Conservation (phyloP, 495 filamentous ascomycete species). For the Terfezia boudieri region DNA sequence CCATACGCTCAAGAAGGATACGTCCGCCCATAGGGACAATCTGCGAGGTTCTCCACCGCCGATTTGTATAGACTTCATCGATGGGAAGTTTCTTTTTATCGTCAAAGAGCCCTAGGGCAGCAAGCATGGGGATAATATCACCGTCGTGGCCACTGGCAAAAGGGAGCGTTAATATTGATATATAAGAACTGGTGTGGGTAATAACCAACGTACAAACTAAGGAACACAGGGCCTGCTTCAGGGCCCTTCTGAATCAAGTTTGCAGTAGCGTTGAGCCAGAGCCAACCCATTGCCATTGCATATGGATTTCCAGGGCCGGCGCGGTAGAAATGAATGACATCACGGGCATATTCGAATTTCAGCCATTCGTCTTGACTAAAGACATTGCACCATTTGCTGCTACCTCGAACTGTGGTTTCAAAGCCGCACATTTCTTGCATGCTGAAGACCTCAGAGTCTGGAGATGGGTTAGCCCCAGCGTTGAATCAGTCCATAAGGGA, state of each 20-base stretch:
- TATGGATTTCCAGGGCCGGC: constrained; percentile 36
- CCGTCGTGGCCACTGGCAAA: constrained; percentile 33
- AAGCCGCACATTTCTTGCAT: constrained; percentile 45
- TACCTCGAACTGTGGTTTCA: constrained; percentile 31
- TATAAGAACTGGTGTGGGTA: neutral
- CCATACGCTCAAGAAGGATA: constrained; percentile 32
- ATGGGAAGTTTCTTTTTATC: constrained; percentile 25
- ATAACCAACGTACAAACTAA: constrained; percentile 30
- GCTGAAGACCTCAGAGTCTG: constrained; percentile 29
- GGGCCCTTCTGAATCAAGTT: constrained; percentile 28
- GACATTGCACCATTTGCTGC: constrained; percentile 34
- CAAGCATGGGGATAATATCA: constrained; percentile 34
- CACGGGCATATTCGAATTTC: constrained; percentile 37
- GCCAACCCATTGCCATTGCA: constrained; percentile 35
- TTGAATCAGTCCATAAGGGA: constrained; percentile 1
- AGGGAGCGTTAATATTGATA: neutral
- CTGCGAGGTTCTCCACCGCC: constrained; percentile 33
- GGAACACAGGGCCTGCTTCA: constrained; percentile 28
- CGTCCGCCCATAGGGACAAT: constrained; percentile 37
- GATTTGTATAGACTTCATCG: constrained; percentile 21
- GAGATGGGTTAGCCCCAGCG: neutral
- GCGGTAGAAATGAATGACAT: constrained; percentile 37
- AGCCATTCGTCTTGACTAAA: constrained; percentile 35
- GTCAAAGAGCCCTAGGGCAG: constrained; percentile 31
- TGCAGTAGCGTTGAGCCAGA: constrained; percentile 39